Evolutionary conservation across 2,329 filamentous ascomycete species (phyloP), one percentile per base, ranked within the genome.

Genomic region (Trichoderma simmonsii): DNA sequence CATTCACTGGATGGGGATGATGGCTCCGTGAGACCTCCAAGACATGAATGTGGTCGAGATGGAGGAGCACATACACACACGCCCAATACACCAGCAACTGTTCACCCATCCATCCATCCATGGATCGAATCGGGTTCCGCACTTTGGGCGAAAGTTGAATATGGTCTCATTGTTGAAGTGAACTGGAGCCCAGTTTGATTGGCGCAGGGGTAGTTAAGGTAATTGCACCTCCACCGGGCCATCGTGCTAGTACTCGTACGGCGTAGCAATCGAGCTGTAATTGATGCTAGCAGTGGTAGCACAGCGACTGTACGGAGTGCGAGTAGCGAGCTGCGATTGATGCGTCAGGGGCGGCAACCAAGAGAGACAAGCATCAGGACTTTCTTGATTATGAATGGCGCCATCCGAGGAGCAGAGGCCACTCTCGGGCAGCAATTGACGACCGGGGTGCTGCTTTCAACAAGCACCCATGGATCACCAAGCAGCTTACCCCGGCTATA

Each of bases 161-260:
- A 59, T 59, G 65, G 57, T 59, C 51, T 54, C 62, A 26, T 30
- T 34, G 28, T 24, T 24, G 39, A 39, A 54, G 56, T 18, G 4
- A 36, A 18, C 56, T 32, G 56, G 57, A 70, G 66, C n/a, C 30
- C 21, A 60, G 66, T 70, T 70, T 70, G 66, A 70, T 70, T 70
- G 66, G 66, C 66, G 60, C 66, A 70, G 39, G 66, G 66, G 66
- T 70, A 28, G 57, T 34, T 34, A 28, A 70, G 66, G 57, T 51
- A 36, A 62, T 70, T 28, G 24, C 43, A 56, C 36, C 66, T 59
- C 57, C 66, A 59, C 66, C 39, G 26, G 56, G 30, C 34, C 15
- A 57, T 54, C 28, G 56, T 34, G 56, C 56, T 70, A 62, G 43
- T 34, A 61, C 48, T 24, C 28, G 64, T 36, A 51, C 28, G 39